phyloP scores from a whole-genome alignment of 345 rosid species.

The Sonneratia caseolaris region DNA sequence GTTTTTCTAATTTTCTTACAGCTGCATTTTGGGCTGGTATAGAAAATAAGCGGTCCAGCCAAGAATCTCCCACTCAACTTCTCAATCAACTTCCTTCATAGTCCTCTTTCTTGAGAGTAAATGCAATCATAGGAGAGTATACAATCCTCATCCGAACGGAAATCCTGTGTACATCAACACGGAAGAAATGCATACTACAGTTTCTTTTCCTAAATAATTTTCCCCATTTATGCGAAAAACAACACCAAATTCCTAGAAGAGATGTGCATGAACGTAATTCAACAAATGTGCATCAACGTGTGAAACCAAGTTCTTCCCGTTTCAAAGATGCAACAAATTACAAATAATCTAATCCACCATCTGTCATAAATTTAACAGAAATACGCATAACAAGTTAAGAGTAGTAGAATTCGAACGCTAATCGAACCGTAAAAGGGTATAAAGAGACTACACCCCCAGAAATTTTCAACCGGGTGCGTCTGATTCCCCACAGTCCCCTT shows the following conservation, averaged over 20 bases:
- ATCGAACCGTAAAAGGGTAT: background rate
- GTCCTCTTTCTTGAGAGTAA: too few species aligned
- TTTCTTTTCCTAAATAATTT: background rate
- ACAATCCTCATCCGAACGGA: too few species aligned
- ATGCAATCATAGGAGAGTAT: too few species aligned
- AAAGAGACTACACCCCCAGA: slow-evolving; percentile 55
- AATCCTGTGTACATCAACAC: too few species aligned
- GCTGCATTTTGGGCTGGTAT: too few species aligned
- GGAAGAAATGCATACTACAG: too few species aligned
- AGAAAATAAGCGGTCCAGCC: too few species aligned
- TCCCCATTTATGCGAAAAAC: background rate
- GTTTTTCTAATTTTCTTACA: background rate
- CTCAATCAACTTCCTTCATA: too few species aligned
- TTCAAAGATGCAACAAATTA: background rate
- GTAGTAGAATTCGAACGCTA: background rate
- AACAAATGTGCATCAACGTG: too few species aligned
- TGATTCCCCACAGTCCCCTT: slow-evolving; percentile 1
- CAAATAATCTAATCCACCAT: background rate
- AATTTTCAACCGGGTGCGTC: slow-evolving; percentile 44
- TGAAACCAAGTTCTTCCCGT: too few species aligned
- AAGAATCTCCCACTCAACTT: too few species aligned
- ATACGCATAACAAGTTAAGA: background rate
- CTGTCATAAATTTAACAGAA: background rate
- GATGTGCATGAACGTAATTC: background rate
- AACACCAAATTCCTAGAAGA: background rate